Evolutionary conservation across 1,139 yeast species (phyloP).

Genomic region (Zygoascus meyerae): DNA sequence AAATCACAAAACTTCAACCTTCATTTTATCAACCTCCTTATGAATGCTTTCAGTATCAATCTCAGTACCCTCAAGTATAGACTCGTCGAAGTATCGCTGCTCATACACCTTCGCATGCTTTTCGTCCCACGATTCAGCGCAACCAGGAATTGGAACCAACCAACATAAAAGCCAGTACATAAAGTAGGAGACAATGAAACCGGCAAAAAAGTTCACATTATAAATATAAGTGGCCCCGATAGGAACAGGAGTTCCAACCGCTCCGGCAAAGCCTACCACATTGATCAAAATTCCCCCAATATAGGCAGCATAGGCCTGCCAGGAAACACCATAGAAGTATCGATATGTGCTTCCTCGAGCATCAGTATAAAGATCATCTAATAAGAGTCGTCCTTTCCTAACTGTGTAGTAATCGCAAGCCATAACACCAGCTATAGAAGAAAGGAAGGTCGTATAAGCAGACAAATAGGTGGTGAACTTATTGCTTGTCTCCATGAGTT

Average conservation of each 20-base stretch:
- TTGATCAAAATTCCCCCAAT: slow-evolving; percentile 56
- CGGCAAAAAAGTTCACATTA: slow-evolving; percentile 67
- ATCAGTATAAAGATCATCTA: slow-evolving; percentile 57
- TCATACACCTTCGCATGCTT: slow-evolving; percentile 48
- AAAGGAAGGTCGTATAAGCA: slow-evolving; percentile 80
- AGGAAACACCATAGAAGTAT: slow-evolving; percentile 62
- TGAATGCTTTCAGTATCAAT: neutral
- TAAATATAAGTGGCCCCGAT: slow-evolving; percentile 71
- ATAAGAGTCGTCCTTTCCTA: slow-evolving; percentile 57
- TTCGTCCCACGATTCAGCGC: slow-evolving; percentile 57
- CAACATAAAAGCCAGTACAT: slow-evolving; percentile 47
- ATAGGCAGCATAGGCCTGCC: slow-evolving; percentile 49
- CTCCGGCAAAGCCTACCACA: slow-evolving; percentile 85
- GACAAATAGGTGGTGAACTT: slow-evolving; percentile 79
- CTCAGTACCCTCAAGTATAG: slow-evolving; percentile 2
- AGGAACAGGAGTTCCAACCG: slow-evolving; percentile 62
- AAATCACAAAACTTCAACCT: neutral
- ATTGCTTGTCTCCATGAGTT: slow-evolving; percentile 63
- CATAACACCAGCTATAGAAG: slow-evolving; percentile 81
- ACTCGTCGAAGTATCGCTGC: neutral
- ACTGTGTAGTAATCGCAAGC: slow-evolving; percentile 71
- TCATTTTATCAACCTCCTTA: neutral
- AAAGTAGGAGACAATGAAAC: slow-evolving; percentile 54
- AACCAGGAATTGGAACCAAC: slow-evolving; percentile 57
- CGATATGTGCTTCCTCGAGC: slow-evolving; percentile 48